Base-by-base conservation (phyloP, 176 grass and related monocot species). In the Oryza coarctata region DNA sequence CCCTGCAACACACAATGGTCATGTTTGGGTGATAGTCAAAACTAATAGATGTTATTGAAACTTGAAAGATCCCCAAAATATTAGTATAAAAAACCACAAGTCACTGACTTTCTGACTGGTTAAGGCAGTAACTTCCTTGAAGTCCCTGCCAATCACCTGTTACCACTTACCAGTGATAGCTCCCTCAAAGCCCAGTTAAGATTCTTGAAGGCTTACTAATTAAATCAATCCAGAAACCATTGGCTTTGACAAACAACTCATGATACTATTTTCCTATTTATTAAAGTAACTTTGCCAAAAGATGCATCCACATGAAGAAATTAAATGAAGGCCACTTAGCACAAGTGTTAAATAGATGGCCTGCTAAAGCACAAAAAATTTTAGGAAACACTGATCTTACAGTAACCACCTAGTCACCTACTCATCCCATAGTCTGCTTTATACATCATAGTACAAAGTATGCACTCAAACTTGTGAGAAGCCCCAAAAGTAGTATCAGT, bases 1-100 rank as follows among this genome's bases (percentile, higher is more conserved):
- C 43, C 88, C 92, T 97, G 44, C 32, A 85, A 80, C 70, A 80
- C 38, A 80, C 13, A 74, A 28, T 34, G 45, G 65, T 26, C 52
- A 62, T 18, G 1, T 4, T 70, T 63, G 5, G 20, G 83, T 78
- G 35, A 33, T 58, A 30, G 6, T 32, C 1, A 70, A 77, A 78
- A 32, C 32, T 58, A 66, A 38, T 15, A 41, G 23, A 29, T 33
- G 35, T 4, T 72, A 78, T 27, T 68, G 1, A 13, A 58, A 36
- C 44, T 41, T 68, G 1, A 13, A 66, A 36, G 28, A 45, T 44
- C n/a, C 25, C 9, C 49, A 78, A 71, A 14, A 20, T 20, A 20
- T 15, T 78, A 3, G 26, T 2, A 87, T 70, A 18, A 11, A 63
- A 72, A 83, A 40, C 27, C n/a, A 15, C 22, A 55, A 76, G 17